phyloP scores from a whole-genome alignment of 2,329 filamentous ascomycete species.

The Fusarium brachygibbosum region DNA sequence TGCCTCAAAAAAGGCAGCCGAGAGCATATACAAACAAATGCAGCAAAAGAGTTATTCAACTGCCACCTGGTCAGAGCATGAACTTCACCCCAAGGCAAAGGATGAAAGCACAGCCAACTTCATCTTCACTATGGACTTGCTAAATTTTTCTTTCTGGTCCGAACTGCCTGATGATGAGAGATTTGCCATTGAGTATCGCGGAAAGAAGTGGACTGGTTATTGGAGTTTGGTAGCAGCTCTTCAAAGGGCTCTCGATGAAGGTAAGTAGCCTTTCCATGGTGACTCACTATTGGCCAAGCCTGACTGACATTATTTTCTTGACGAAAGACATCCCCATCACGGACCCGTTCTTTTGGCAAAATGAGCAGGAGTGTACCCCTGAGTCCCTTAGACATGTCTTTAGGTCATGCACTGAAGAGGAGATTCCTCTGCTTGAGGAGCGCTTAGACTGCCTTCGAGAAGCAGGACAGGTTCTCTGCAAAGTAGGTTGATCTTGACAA shows the following conservation, averaged over 20 bases:
- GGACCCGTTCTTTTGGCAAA: conserved; percentile 86
- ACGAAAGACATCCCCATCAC: conserved; percentile 84
- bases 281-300: neutral
- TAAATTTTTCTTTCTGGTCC: conserved; percentile 99
- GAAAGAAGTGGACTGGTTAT: conserved; percentile 90
- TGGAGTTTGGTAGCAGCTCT: conserved; percentile 92
- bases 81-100: conserved; percentile 87
- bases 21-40: conserved; percentile 85
- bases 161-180: conserved; percentile 76
- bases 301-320: conserved; percentile 7
- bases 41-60: conserved; percentile 85
- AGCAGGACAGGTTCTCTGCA: conserved; percentile 82
- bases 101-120: conserved; percentile 87
- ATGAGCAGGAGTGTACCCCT: conserved; percentile 80
- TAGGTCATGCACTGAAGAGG: conserved; percentile 85
- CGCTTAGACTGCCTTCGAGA: conserved; percentile 85
- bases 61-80: conserved; percentile 87
- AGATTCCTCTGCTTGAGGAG: conserved; percentile 86
- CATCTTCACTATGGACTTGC: conserved; percentile 95
- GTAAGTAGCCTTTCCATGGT: conserved; percentile 53
- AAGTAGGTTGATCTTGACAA: conserved; percentile 64
- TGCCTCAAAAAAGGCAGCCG: conserved; percentile 85
- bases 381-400: conserved; percentile 83
- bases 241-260: conserved; percentile 89
- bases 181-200: conserved; percentile 86